These are phyloP conservation scores for Parsonsia alboflavescens DNA, from an alignment of 257 asterid genomes.

Conservation along the genomic window DNA sequence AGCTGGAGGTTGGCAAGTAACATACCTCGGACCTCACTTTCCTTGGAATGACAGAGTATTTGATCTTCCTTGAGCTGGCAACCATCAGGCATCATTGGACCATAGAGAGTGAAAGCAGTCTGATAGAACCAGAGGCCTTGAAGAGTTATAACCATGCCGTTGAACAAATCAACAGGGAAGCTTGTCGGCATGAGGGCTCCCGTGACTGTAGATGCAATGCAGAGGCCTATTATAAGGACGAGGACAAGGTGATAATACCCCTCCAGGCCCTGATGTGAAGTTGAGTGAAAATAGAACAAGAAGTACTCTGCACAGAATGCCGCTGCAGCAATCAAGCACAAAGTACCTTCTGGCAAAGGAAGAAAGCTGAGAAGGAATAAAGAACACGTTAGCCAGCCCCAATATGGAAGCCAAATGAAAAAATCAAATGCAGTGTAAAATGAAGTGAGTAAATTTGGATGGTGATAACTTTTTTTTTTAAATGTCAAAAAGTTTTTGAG, in stretches of 20 bases:
- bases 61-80: constrained; percentile 53
- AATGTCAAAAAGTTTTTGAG: too few species aligned
- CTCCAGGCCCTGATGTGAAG: constrained; percentile 91
- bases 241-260: constrained; percentile 92
- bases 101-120: constrained; percentile 89
- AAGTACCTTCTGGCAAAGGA: constrained; percentile 74
- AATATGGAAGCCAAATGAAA: neutral
- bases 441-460: too few species aligned
- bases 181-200: constrained; percentile 86
- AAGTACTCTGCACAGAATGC: constrained; percentile 90
- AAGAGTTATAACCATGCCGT: constrained; percentile 67
- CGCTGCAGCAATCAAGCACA: constrained; percentile 62
- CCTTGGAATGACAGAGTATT: constrained; percentile 48
- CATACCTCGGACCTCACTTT: constrained; percentile 57
- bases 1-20: constrained; percentile 76
- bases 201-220: constrained; percentile 53
- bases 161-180: constrained; percentile 66
- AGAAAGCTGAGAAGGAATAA: constrained; percentile 47
- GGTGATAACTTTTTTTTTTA: too few species aligned
- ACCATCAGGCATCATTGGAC: constrained; percentile 90
- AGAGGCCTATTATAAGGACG: constrained; percentile 76
- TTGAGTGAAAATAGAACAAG: constrained; percentile 86
- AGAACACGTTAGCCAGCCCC: constrained; percentile 2
- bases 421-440: neutral
- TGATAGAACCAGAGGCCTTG: constrained; percentile 99